Conservation (phyloP, 768 basidiomycete species). For the Tubosaeta sp. region DNA sequence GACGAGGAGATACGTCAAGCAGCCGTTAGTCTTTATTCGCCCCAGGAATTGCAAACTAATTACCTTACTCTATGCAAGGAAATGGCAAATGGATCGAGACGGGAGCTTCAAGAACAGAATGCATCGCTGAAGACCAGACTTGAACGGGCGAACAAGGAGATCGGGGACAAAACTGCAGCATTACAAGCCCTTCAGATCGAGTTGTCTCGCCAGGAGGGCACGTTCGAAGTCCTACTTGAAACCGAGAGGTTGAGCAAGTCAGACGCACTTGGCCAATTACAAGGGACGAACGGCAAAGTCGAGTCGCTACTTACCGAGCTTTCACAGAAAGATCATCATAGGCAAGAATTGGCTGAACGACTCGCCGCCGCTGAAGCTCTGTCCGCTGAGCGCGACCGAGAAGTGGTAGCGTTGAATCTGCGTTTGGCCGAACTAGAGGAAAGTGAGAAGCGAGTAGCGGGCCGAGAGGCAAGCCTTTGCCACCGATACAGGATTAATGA, state of each 20-base stretch:
- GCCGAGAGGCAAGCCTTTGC: constrained; percentile 26
- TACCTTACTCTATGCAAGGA: constrained; percentile 14
- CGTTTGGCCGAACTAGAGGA: constrained; percentile 28
- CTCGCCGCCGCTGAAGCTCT: constrained; percentile 21
- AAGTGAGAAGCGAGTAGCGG: constrained; percentile 25
- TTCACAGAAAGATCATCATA: constrained; percentile 15
- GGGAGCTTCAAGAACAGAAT: constrained; percentile 25
- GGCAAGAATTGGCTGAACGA: constrained; percentile 20
- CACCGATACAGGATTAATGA: constrained; percentile 42
- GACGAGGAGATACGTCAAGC: constrained; percentile 10
- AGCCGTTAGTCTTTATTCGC: constrained; percentile 10
- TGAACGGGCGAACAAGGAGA: constrained; percentile 8
- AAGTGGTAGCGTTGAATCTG: constrained; percentile 16
- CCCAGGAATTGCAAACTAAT: no score
- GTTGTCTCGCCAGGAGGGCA: constrained; percentile 25
- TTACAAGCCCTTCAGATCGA: constrained; percentile 19
- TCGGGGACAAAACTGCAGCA: constrained; percentile 7
- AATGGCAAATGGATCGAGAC: constrained; percentile 8
- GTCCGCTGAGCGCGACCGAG: constrained; percentile 26
- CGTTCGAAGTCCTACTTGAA: constrained; percentile 18
- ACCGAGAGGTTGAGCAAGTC: constrained; percentile 19
- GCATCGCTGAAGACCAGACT: constrained; percentile 11
- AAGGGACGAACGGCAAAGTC: constrained; percentile 16
- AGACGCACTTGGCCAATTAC: constrained; percentile 16
- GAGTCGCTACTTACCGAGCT: constrained; percentile 22